Base-by-base conservation (phyloP, 345 rosid genomes). In the Carallia brachiata region DNA sequence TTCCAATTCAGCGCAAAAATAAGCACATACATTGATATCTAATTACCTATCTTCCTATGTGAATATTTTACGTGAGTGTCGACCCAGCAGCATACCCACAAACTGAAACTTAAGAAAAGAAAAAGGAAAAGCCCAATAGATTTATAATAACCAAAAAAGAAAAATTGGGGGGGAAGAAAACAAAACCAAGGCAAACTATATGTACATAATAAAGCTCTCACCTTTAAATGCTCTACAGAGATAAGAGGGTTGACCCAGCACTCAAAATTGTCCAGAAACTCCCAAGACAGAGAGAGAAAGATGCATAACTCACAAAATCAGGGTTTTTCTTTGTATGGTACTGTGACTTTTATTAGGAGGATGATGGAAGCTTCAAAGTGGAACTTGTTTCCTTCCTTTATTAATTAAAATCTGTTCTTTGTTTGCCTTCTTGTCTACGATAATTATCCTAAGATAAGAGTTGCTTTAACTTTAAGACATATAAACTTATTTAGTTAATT, bases 201-300 rank as follows among this genome's bases (percentile, higher is more conserved):
- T 4, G n/a, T 6, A n/a, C 34, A 36, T 4, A 15, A 59, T 8
- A 15, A 59, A 69, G 73, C 50, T 69, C 73, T 31, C 16, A 69
- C 66, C 66, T 69, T 69, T 47, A 7, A 69, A 32, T 30, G 60
- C 37, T 23, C 23, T 44, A 12, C 13, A 60, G 57, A 17, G 65
- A 69, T 8, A 37, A 32, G 17, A 28, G 48, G 30, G 54, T 36
- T 16, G 7, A 8, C 27, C 32, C 2, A 36, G n/a, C 16, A 61
- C 61, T 48, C 36, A 48, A 48, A 6, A 61, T 69, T 48, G 44
- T 31, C 15, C n/a, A 50, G 7, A 54, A 61, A 69, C 59, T 44
- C 73, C 66, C 7, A 53, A 61, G 18, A 40, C 4, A 32, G 0
- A n/a, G 23, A 69, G 12, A 61, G 66, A 50, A 18, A 13, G 6